Evolutionary conservation across 2,329 filamentous ascomycete genomes (phyloP).

Genomic region (Fusarium fujikuroi): DNA sequence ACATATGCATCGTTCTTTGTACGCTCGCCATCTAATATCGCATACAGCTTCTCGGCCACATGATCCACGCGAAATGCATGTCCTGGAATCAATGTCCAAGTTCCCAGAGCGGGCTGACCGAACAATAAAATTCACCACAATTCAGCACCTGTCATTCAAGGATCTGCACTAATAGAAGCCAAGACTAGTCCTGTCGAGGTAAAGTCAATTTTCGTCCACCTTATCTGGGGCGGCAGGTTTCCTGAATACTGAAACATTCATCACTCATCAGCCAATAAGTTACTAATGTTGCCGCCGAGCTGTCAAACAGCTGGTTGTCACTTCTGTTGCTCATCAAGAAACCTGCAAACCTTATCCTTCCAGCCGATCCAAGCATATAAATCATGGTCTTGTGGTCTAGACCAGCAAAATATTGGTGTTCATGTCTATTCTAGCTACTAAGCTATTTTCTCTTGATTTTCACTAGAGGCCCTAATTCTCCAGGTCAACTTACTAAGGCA

Average conservation of each 20-base stretch:
- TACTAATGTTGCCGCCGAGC: not conserved
- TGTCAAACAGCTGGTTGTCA: not conserved
- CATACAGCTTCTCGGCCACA: constrained; percentile 3
- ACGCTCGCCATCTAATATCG: not conserved
- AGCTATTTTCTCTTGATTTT: not conserved
- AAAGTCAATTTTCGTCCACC: constrained; percentile 17
- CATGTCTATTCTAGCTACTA: not conserved
- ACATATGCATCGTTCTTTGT: not conserved
- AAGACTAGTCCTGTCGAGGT: constrained; percentile 22
- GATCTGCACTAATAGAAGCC: constrained; percentile 31
- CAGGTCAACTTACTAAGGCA: constrained; percentile 12
- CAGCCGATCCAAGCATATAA: not conserved
- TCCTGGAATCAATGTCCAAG: constrained; percentile 15
- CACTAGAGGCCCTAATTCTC: not conserved
- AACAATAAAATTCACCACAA: not conserved
- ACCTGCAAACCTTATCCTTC: constrained; percentile 11
- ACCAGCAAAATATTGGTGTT: not conserved
- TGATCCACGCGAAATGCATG: constrained; percentile 1
- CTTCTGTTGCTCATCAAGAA: constrained; percentile 3
- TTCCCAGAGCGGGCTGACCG: constrained; percentile 4
- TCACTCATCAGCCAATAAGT: constrained; percentile 5
- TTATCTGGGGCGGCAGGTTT: constrained; percentile 4
- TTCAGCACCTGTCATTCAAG: constrained; percentile 18
- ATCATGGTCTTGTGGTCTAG: not conserved
- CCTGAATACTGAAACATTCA: constrained; percentile 19